Evolutionary conservation across 768 basidiomycete species (phyloP), one percentile per base, ranked within the genome.

Genomic region (Guyanaporus albipodus): DNA sequence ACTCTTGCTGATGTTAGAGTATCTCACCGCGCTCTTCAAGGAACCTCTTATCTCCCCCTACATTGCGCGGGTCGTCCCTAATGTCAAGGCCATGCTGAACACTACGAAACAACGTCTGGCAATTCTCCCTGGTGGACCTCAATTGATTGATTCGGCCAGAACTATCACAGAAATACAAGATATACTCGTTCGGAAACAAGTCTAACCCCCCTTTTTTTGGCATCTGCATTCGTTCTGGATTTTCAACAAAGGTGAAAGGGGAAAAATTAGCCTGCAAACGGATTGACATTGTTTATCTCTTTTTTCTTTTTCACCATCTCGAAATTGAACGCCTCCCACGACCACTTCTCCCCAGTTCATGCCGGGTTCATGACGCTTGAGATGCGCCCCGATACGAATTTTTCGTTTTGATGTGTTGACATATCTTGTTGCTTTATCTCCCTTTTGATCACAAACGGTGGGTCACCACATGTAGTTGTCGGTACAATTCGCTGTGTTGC

Each of bases 41-140:
- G 87, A 91, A 65, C 85, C 85, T 53, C 73, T 90, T 27, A 90
- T 91, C 57, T 77, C 85, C 18, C 84, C 88, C 44, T 91, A 90
- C 64, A 80, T 87, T 44, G 80, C 84, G 18, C 83, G 87, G 39
- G 88, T 91, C 31, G 72, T 91, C 38, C 86, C 87, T 23, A 87
- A 78, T 53, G 87, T 91, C 39, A 86, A 87, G 62, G 74, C 77
- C 44, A 82, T 81, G 62, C 71, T 91, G 47, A 82, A 85, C 58
- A 81, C 81, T 40, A 88, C 85, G 48, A 88, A 87, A 66, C 87
- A 89, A 62, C 82, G 88, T 37, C 74, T 90, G 27, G 75, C 79
- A 11, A 84, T 90, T 55, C 77, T 90, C 55, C 88, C 88, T 49
- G 84, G 83, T 54, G 80, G 80, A 44, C 73, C 84, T 32, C 77